Percentiles rank a stretch among this genome's conserved stretches.
Conservation (phyloP, 306 rosid species). For the Fragaria iinumae region DNA sequence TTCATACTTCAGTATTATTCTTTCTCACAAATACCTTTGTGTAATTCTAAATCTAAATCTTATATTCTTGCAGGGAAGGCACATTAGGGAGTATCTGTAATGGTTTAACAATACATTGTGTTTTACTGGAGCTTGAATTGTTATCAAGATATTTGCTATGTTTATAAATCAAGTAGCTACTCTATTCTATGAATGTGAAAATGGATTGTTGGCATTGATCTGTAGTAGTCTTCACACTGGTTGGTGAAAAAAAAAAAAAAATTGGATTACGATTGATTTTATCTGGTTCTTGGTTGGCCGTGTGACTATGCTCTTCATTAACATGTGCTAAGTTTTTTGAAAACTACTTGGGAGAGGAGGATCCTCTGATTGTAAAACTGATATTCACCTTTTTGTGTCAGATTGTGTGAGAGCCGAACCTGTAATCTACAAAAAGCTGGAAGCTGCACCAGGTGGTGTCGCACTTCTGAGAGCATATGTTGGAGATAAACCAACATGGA, state of each 20-base stretch:
- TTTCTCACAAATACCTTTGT: no score
- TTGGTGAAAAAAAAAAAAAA: background rate
- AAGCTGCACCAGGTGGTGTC: slow-evolving; percentile 51
- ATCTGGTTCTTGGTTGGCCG: background rate
- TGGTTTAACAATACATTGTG: background rate
- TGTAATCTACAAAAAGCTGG: slow-evolving; percentile 71
- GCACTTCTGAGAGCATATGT: slow-evolving; percentile 77
- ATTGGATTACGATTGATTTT: background rate
- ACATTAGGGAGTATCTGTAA: no score
- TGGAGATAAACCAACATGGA: slow-evolving; percentile 89
- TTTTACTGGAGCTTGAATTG: background rate
- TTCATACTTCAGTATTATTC: no score
- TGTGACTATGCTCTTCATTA: background rate
- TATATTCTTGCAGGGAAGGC: no score
- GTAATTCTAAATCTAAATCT: no score
- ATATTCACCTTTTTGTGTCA: slow-evolving; percentile 23
- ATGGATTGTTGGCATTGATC: background rate
- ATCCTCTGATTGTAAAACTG: background rate
- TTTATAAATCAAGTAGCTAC: background rate
- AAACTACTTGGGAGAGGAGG: background rate
- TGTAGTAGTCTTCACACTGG: background rate
- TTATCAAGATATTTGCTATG: background rate
- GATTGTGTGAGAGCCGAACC: slow-evolving; percentile 97
- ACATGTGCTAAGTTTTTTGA: background rate
- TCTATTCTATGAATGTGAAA: background rate